Conservation (phyloP, 2,329 filamentous ascomycete genomes). For the Ophiocordyceps robertsii region DNA sequence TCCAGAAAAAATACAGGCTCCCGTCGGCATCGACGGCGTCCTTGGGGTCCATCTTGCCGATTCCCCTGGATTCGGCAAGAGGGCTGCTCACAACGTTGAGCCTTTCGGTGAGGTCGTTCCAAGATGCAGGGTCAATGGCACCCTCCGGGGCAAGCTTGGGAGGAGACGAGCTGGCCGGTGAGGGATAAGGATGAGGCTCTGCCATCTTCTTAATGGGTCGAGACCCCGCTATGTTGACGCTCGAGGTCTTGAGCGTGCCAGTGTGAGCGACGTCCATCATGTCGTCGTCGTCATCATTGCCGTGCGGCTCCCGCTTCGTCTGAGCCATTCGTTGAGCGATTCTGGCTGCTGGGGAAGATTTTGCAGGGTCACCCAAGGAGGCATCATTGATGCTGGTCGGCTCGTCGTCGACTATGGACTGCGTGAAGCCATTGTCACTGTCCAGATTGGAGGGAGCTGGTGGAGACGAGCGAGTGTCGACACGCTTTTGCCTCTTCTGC, state of each 20-base stretch:
- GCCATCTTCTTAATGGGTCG: conserved; percentile 58
- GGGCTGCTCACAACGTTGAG: conserved; percentile 76
- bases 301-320: conserved; percentile 35
- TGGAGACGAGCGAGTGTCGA: conserved; percentile 34
- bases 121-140: conserved; percentile 65
- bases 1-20: conserved; percentile 90
- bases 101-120: conserved; percentile 77
- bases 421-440: conserved; percentile 44
- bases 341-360: conserved; percentile 76
- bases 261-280: conserved; percentile 79
- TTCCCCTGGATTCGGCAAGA: conserved; percentile 42
- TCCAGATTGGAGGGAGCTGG: conserved; percentile 26
- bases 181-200: conserved; percentile 53
- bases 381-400: conserved; percentile 29
- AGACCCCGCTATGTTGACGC: conserved; percentile 74
- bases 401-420: conserved; percentile 54
- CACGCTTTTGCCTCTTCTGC: conserved; percentile 43
- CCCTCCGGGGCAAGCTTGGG: conserved; percentile 37
- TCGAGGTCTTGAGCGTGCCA: conserved; percentile 52
- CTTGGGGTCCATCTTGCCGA: conserved; percentile 71
- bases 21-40: conserved; percentile 92
- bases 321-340: conserved; percentile 58
- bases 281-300: conserved; percentile 68
- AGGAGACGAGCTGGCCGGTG: conserved; percentile 67
- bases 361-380: conserved; percentile 75